Conservation (phyloP, 768 basidiomycete genomes). For the Exsudoporus frostii region DNA sequence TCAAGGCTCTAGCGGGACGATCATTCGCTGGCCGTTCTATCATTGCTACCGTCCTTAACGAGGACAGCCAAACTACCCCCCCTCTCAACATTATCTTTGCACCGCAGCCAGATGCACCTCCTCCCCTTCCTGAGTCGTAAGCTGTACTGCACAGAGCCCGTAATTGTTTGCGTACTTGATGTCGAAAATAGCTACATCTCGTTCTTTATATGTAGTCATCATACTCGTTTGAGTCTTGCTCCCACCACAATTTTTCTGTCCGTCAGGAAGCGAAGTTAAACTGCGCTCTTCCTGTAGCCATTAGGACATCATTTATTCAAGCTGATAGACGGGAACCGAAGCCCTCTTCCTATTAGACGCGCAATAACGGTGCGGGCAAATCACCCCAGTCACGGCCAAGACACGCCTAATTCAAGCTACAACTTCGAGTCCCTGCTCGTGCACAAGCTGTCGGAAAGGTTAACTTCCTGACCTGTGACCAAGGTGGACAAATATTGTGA, state of each 20-base stretch:
- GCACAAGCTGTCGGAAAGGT: background rate
- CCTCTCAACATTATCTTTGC: conserved; percentile 82
- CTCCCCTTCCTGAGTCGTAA: conserved; percentile 56
- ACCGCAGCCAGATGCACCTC: conserved; percentile 78
- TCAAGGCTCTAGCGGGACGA: conserved; percentile 86
- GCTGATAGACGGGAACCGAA: no score
- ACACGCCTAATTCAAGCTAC: background rate
- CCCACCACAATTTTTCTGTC: background rate
- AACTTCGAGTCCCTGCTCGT: background rate
- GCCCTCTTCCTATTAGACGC: background rate
- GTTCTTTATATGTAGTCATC: conserved; percentile 21
- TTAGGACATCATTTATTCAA: background rate
- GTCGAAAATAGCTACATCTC: conserved; percentile 15
- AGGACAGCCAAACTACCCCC: conserved; percentile 83
- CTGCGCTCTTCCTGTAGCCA: background rate
- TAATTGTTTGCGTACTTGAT: conserved; percentile 7
- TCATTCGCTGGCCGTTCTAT: conserved; percentile 86
- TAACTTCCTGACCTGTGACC: background rate
- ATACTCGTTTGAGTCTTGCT: conserved; percentile 7
- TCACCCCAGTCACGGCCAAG: background rate
- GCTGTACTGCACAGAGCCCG: background rate
- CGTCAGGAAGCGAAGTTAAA: background rate
- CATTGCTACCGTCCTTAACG: conserved; percentile 77
- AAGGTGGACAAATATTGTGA: background rate
- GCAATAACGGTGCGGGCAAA: no score